Evolutionary conservation across 1,139 yeast genomes (phyloP).

Genomic region (Debaryomyces fabryi): DNA sequence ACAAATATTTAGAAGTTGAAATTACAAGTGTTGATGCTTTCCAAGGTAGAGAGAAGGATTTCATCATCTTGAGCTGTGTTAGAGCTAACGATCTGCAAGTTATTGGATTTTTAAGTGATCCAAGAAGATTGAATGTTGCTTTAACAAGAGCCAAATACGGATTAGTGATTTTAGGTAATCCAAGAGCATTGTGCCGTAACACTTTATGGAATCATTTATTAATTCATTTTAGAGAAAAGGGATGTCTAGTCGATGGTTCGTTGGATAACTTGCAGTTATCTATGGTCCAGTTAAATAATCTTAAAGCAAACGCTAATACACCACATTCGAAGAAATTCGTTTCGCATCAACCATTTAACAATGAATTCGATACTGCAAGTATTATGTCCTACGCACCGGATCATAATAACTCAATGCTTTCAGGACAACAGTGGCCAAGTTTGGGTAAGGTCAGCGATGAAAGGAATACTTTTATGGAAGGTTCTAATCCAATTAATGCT

Average conservation of each 20-base stretch:
- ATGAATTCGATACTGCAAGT: constrained; percentile 51
- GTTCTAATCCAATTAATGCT: constrained; percentile 32
- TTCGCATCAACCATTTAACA: constrained; percentile 7
- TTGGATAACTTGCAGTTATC: constrained; percentile 77
- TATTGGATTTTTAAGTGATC: constrained; percentile 88
- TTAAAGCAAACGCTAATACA: constrained; percentile 11
- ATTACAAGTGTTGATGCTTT: constrained; percentile 94
- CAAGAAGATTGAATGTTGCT: constrained; percentile 90
- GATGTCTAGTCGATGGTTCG: constrained; percentile 92
- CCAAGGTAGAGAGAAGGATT: constrained; percentile 95
- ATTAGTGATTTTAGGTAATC: constrained; percentile 80
- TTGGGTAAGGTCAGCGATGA: constrained; percentile 22
- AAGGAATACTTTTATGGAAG: constrained; percentile 19
- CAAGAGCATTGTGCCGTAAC: constrained; percentile 72
- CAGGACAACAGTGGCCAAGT: constrained; percentile 39
- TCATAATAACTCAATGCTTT: constrained; percentile 16
- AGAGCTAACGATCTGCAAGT: constrained; percentile 82
- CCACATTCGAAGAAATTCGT: constrained; percentile 13
- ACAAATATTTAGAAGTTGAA: constrained; percentile 72
- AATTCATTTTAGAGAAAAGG: constrained; percentile 78
- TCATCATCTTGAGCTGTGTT: constrained; percentile 85
- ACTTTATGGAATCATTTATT: constrained; percentile 79
- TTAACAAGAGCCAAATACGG: constrained; percentile 91
- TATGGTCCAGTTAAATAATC: constrained; percentile 55
- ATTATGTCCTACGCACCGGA: constrained; percentile 48